Evolutionary conservation across 2,329 filamentous ascomycete genomes (phyloP), one percentile per base, ranked within the genome.

Genomic region (Lizonia empirigonia): DNA sequence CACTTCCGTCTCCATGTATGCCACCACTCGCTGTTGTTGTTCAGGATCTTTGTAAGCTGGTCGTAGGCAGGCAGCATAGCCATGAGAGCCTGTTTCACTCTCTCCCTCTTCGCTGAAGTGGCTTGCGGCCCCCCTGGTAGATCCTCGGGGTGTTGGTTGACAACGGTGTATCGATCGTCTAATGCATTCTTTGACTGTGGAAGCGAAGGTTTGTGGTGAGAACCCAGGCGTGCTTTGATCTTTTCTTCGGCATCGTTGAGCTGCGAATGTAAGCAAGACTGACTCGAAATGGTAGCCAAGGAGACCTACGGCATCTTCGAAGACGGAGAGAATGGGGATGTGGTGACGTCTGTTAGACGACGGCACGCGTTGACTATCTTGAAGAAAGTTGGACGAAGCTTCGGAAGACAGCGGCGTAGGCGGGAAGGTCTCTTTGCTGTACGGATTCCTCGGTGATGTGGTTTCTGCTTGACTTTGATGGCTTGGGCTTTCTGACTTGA

Each of bases 21-120:
- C 75, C 76, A 78, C 75, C 74, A 77, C 10, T 69, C 67, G 20
- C 70, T 65, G 44, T 76, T 74, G 24, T 55, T 67, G 33, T 65
- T 68, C 10, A 74, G 44, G 12, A 71, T 61, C 20, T 63, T 65
- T 19, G 61, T 60, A 15, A 74, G 65, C 45, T 71, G 60, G 6
- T 72, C 65, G 29, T 65, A 68, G 1, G 71, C 55, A 13, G 73
- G 73, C 7, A 76, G 62, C 47, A 67, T 61, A 5, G 61, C 60
- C 19, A 74, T 58, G 1, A 75, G 59, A 15, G 62, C 71, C 51
- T 72, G 61, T 45, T 73, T 74, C 9, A 65, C 67, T 18, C 63
- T 67, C 27, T 74, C 72, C 42, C 63, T 63, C 52, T 74, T 75
- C 3, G 63, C 64, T 26, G 66, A 60, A 10, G 60, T 55, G 0